Base-by-base conservation (phyloP, 495 filamentous ascomycete genomes). In the Chlorociboria aeruginascens region DNA sequence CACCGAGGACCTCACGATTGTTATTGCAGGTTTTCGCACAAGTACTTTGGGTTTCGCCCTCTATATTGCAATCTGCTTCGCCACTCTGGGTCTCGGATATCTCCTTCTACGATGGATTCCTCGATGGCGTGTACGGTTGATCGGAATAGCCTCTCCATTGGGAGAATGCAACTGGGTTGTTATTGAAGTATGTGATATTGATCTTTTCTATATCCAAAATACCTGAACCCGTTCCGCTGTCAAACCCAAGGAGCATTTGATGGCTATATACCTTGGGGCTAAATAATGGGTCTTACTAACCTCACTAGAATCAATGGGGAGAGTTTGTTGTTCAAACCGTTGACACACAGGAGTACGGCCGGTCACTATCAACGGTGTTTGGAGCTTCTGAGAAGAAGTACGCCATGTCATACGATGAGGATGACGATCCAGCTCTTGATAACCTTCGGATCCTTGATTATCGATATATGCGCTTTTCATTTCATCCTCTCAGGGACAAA, bases 1-100 rank as follows among this genome's bases (percentile, higher is more conserved):
- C 30, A 92, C 84, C 32, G 92, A 99, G 66, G 92, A 99, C 61
- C 69, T 97, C 44, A 95, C 86, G 0, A 85, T 94, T 52, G 89
- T 87, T 38, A 81, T 97, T 56, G 82, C 92, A 14, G 92, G 92
- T 0, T 99, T 96, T 61, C 79, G 72, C 28, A 96, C 87, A 3
- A 86, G 78, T 47, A 53, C 62, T 8, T 32, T 77, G 30, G 88
- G 89, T 3, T 80, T 80, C 52, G 65, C 72, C 7, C 35, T 81
- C 1, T 97, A 97, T 58, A 54, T 78, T 10, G 46, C 69, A 8
- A 60, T 94, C 36, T 95, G 86, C 54, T 51, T 81, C 3, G 50
- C 78, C 8, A 85, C 93, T 1, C 62, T 82, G 9, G 92, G 92
- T 7, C 53, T 92, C 25, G 85, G 72, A 10, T 97, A 85, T 66